Base-by-base conservation (phyloP, 306 rosid species). In the Rosa persica region DNA sequence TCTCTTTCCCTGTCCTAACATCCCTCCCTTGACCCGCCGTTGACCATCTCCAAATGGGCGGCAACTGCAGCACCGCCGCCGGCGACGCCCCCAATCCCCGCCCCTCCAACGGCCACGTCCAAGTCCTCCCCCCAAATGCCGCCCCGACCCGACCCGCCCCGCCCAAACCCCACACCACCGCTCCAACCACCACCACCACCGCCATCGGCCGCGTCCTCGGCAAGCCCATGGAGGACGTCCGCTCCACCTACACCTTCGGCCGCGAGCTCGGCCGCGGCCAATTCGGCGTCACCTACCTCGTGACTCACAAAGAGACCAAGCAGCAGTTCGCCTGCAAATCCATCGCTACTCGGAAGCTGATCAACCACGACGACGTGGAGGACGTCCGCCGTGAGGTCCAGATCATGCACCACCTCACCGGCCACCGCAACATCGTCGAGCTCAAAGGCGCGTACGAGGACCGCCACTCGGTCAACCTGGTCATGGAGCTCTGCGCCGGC, bases 251-350 rank as follows among this genome's bases (percentile, higher is more conserved):
- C 89, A 78, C 76, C 64, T 95, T 95, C 83, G 93, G 96, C 55
- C 92, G 98, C n/a, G 98, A 95, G 58, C 97, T 95, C 17, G 98
- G 98, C 25, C 98, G 97, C 0, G 98, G 98, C 46, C 98, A 95
- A 68, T 95, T 91, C 80, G 98, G 98, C 60, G 93, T 95, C 0
- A 95, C 98, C 16, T 92, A 95, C 78, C 77, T 92, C 0, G 98
- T 89, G 47, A 92, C 92, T 3, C 90, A 95, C 86, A 92, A 86
- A 81, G 75, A 58, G 42, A 92, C 97, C 5, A 83, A 88, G 60
- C 89, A 85, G 58, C 91, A 89, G 48, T 92, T 92, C 76, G 98
- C 98, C 39, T 95, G 98, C 85, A 92, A 95, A 80, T 89, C 98
- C 34, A 95, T 95, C 79, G 98, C 98, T 40, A 83, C 98, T 0